These are phyloP conservation scores for Decorospora gaudefroyi DNA, from an alignment of 2,329 filamentous ascomycete genomes.

Conservation along the genomic window DNA sequence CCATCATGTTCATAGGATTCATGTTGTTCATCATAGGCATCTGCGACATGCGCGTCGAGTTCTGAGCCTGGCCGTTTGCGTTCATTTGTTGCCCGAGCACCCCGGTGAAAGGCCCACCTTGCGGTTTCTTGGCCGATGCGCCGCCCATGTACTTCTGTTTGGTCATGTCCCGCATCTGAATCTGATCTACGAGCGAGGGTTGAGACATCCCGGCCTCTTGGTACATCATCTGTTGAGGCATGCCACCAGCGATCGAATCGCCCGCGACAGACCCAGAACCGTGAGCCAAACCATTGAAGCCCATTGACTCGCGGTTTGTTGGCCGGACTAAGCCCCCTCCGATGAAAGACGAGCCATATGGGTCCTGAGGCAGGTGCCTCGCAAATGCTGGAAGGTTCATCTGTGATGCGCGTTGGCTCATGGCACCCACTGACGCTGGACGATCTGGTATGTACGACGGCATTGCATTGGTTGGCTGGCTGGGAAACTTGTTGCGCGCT, in stretches of 20 bases:
- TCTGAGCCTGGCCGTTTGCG: slow-evolving; percentile 23
- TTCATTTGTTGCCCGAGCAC: slow-evolving; percentile 44
- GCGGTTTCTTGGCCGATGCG: slow-evolving; percentile 39
- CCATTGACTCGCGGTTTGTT: slow-evolving; percentile 44
- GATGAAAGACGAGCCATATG: slow-evolving; percentile 36
- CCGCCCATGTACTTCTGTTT: slow-evolving; percentile 47
- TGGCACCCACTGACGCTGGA: slow-evolving; percentile 40
- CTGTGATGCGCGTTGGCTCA: slow-evolving; percentile 27
- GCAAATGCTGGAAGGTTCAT: slow-evolving; percentile 43
- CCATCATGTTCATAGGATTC: slow-evolving; percentile 36
- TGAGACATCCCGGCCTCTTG: slow-evolving; percentile 38
- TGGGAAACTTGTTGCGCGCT: slow-evolving; percentile 32
- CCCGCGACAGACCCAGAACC: slow-evolving; percentile 43
- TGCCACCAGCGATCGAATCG: slow-evolving; percentile 32
- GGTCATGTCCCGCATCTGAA: slow-evolving; percentile 44
- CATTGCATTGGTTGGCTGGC: slow-evolving; percentile 36
- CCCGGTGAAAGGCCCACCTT: slow-evolving; percentile 43
- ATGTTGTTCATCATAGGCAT: slow-evolving; percentile 34
- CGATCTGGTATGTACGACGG: slow-evolving; percentile 46
- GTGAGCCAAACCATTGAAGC: slow-evolving; percentile 43
- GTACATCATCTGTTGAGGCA: slow-evolving; percentile 35
- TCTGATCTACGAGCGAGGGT: slow-evolving; percentile 46
- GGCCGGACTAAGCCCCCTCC: slow-evolving; percentile 44
- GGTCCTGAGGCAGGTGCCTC: slow-evolving; percentile 43
- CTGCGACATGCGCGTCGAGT: slow-evolving; percentile 34